Base-by-base conservation (phyloP, 1,139 yeast species). In the Zygoascus hellenicus region DNA sequence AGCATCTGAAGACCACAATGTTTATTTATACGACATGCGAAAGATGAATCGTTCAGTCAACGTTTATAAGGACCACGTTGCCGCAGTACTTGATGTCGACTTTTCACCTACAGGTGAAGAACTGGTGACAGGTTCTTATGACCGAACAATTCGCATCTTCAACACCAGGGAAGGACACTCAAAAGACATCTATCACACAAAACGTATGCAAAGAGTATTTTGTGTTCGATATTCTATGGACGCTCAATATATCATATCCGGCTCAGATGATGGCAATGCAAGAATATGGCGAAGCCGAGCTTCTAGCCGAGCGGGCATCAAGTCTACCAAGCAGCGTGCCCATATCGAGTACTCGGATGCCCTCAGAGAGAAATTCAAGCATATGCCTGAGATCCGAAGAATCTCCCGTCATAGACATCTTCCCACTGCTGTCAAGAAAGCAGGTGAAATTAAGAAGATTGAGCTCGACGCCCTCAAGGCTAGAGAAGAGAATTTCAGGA, bases 101-200 rank as follows among this genome's bases (percentile, higher is more conserved):
- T 92, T 87, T 62, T 80, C 95, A 10, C 98, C 98, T 37, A 90
- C 98, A 1, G 99, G 99, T 56, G 90, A 88, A 63, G 97, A 92
- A 66, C 69, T 94, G 36, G 97, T 90, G 9, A 85, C 97, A 2
- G 97, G 96, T 19, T 86, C 96, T 1, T 94, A 92, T 63, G 99
- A 94, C 66, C 84, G 89, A 62, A 88, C 97, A 1, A 77, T 94
- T 38, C 76, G 99, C 56, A 81, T 94, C 31, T 94, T 71, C 69
- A 78, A 80, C 47, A 70, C 81, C 1, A 72, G 78, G 48, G 87
- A 84, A 54, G 98, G 98, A 26, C 97, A 90, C 65, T 86, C 96
- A 15, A 76, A 97, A 56, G 99, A 92, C 60, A 78, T 94, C 42
- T 92, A 94, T 66, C 98, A 92, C 62, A 94, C 98, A 19, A 89